Evolutionary conservation across 495 filamentous ascomycete genomes (phyloP), one percentile per base, ranked within the genome.

Genomic region (Aspergillus conjunctus): DNA sequence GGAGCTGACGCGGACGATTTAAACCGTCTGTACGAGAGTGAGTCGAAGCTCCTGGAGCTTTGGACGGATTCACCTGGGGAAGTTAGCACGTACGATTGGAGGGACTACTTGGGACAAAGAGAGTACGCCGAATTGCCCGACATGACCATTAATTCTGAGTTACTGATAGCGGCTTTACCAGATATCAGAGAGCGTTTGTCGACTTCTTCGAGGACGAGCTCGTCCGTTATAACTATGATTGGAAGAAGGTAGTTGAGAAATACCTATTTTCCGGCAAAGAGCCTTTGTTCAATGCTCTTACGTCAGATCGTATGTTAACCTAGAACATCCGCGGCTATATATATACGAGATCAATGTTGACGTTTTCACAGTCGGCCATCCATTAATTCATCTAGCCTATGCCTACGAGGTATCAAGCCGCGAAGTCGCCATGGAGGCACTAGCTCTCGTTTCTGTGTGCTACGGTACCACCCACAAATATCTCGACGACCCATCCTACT

Each of bases 181-280:
- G 85, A 56, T 96, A 96, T 69, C 90, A 99, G 69, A 81, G 95
- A 31, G 92, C 93, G 4, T 97, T 87, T 68, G 76, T 97, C 18
- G 91, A 97, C 70, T 95, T 92, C 66, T 97, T 94, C 66, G 93
- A 97, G 68, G 93, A 97, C 70, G 82, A 89, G 60, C 73, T 97
- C 45, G 91, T 88, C 7, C 81, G 82, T 31, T 79, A 86, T 55
- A 80, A 83, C 39, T 97, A 96, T 73, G 84, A 94, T 71, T 97
- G 93, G 93, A 91, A 88, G 68, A 72, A 77, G 39, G 83, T 96
- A 7, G 77, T 95, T 2, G 76, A 83, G 4, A 84, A 94, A 53
- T 96, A 89, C 66, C 66, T 97, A 33, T 89, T 91, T 56, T 73
- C 81, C 14, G 93, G 90, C 10, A 79, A 89, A 32, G 77, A 91